Base-by-base conservation (phyloP, 1,284 basidiomycete species). In the Cutaneotrichosporon sp. region DNA sequence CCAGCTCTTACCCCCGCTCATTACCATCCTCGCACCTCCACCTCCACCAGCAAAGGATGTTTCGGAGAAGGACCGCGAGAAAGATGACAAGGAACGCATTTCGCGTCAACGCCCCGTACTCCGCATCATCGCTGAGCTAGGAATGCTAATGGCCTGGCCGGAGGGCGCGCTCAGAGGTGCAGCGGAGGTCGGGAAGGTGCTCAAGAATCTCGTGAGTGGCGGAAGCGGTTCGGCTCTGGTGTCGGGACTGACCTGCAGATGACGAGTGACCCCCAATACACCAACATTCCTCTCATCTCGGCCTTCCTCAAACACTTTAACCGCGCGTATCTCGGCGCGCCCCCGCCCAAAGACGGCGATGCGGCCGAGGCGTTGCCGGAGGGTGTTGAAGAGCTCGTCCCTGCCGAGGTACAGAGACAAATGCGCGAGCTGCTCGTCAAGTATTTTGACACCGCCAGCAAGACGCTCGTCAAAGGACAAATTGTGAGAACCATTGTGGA, bases 401-500 rank as follows among this genome's bases (percentile, higher is more conserved):
- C 90, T 61, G 82, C 82, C 57, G 89, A 91, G 34, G 83, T 87
- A 52, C 84, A 90, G 46, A 87, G 88, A 64, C 84, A 89, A 48
- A 94, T 97, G 77, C 88, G 86, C 71, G 85, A 87, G 61, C 87
- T 97, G 80, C 91, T 93, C 63, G 87, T 90, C 71, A 86, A 85
- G 1, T 98, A 97, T 72, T 97, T 93, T 65, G 88, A 92, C 14
- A 88, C 80, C 33, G 87, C 97, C 1, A 82, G 85, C 64, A 94
- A 91, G 76, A 92, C 94, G 64, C 80, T 97, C 14, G 80, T 90
- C 52, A 86, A 88, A 60, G 91, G 96, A 59, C 90, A 97, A 67
- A 85, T 88, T 64, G 91, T 93, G 62, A 62, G 81, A 74, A 7
- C 4, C 19, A 5, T 9, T n/a, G 26, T 9, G 9, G 6, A 10